Evolutionary conservation across 495 filamentous ascomycete genomes (phyloP).

Genomic region (Lophiostoma macrostomum): DNA sequence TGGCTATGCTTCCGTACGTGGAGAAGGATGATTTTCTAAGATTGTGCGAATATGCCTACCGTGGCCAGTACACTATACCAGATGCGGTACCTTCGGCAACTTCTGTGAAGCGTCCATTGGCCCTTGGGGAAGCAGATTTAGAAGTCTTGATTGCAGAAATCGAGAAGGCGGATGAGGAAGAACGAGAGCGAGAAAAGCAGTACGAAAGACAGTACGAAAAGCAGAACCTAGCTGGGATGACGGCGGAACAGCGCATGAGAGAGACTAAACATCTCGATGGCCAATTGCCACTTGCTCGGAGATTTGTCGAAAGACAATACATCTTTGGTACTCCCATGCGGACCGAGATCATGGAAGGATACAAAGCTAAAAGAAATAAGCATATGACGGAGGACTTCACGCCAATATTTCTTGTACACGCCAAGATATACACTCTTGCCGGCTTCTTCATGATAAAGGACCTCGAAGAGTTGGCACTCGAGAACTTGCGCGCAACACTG

Average conservation of each 20-base stretch:
- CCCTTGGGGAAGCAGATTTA: not conserved
- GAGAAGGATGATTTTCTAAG: conserved; percentile 11
- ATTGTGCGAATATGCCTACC: conserved; percentile 14
- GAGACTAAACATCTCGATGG: too few relatives aligned
- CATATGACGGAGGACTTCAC: not conserved
- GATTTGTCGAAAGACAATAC: too few relatives aligned
- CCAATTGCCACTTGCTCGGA: too few relatives aligned
- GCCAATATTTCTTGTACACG: not conserved
- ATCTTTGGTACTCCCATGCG: too few relatives aligned
- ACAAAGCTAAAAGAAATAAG: not conserved
- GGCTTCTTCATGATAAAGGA: not conserved
- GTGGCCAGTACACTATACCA: conserved; percentile 9
- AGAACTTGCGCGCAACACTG: not conserved
- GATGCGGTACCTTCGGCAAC: too few relatives aligned
- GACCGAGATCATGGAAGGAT: not conserved
- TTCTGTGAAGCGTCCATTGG: too few relatives aligned
- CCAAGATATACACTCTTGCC: not conserved
- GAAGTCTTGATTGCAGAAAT: not conserved
- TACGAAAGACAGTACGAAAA: too few relatives aligned
- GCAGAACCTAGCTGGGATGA: too few relatives aligned
- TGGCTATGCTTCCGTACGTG: conserved; percentile 1
- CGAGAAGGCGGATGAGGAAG: not conserved
- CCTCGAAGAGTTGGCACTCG: not conserved
- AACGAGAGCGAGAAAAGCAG: not conserved
- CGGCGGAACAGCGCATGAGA: too few relatives aligned